Conservation (phyloP, 495 filamentous ascomycete species). For the Penicillium paxilli region DNA sequence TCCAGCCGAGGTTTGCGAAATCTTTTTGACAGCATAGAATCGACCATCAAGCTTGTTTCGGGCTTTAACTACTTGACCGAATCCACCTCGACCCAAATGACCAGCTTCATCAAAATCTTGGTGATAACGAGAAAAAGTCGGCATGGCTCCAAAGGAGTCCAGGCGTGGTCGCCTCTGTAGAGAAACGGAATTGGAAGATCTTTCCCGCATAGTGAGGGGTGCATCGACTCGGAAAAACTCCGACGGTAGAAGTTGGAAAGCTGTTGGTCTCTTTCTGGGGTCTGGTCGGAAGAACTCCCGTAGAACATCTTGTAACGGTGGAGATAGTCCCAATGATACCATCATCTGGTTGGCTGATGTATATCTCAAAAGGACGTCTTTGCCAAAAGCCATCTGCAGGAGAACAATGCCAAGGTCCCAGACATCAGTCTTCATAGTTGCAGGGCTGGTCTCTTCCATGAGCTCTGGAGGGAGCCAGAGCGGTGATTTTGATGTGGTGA, state of each 20-base stretch:
- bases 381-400: constrained; percentile 91
- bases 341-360: constrained; percentile 72
- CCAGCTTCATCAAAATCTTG: constrained; percentile 90
- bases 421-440: constrained; percentile 82
- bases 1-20: constrained; percentile 75
- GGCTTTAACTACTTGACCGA: constrained; percentile 96
- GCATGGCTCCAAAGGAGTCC: constrained; percentile 44
- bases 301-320: constrained; percentile 74
- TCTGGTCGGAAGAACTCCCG: constrained; percentile 80
- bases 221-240: constrained; percentile 74
- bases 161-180: constrained; percentile 42
- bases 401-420: constrained; percentile 92
- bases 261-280: constrained; percentile 78
- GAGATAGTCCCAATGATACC: constrained; percentile 63
- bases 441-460: constrained; percentile 55
- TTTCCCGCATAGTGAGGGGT: constrained; percentile 41
- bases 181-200: constrained; percentile 41
- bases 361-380: constrained; percentile 72
- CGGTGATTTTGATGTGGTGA: constrained; percentile 66
- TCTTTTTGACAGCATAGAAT: constrained; percentile 96
- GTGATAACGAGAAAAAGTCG: constrained; percentile 67
- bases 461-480: constrained; percentile 86
- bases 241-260: constrained; percentile 85
- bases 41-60: constrained; percentile 90
- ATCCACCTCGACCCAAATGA: constrained; percentile 87